Percentiles rank a stretch among this genome's conserved stretches.
These are phyloP conservation scores for Boehmeria nivea DNA, from an alignment of 306 rosid genomes.

Conservation along the genomic window DNA sequence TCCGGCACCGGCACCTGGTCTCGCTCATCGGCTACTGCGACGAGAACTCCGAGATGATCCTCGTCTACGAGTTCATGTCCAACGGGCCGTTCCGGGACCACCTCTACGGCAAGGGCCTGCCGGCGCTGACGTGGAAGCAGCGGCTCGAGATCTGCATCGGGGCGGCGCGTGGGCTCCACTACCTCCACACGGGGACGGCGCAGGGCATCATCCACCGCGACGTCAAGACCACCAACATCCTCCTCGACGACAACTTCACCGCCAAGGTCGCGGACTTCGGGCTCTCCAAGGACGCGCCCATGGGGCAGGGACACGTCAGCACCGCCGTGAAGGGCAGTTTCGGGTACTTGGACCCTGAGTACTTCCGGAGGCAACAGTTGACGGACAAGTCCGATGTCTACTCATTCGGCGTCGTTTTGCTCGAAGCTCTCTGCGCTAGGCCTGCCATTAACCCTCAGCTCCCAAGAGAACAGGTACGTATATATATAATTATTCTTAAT, in stretches of 20 bases:
- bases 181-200: slow-evolving; percentile 48
- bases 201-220: slow-evolving; percentile 52
- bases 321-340: slow-evolving; percentile 50
- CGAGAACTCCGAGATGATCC: slow-evolving; percentile 46
- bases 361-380: slow-evolving; percentile 42
- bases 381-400: slow-evolving; percentile 50
- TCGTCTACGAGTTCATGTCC: slow-evolving; percentile 52
- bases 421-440: slow-evolving; percentile 39
- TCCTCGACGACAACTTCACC: slow-evolving; percentile 41
- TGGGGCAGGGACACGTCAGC: slow-evolving; percentile 47
- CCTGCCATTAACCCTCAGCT: slow-evolving; percentile 41
- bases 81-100: slow-evolving; percentile 51
- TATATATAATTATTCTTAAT: too few species aligned
- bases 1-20: slow-evolving; percentile 49
- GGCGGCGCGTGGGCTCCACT: slow-evolving; percentile 46
- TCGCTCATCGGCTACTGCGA: slow-evolving; percentile 50
- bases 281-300: slow-evolving; percentile 34
- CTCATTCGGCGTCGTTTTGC: slow-evolving; percentile 45
- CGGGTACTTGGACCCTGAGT: slow-evolving; percentile 50
- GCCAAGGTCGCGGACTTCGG: slow-evolving; percentile 52
- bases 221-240: slow-evolving; percentile 44
- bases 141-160: slow-evolving; percentile 45
- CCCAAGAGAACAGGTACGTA: slow-evolving; percentile 40
- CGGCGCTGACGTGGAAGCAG: slow-evolving; percentile 39
- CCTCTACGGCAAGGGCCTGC: slow-evolving; percentile 35